Evolutionary conservation across 1,284 basidiomycete genomes (phyloP), one percentile per base, ranked within the genome.

Genomic region (Ceratobasidium sp.): DNA sequence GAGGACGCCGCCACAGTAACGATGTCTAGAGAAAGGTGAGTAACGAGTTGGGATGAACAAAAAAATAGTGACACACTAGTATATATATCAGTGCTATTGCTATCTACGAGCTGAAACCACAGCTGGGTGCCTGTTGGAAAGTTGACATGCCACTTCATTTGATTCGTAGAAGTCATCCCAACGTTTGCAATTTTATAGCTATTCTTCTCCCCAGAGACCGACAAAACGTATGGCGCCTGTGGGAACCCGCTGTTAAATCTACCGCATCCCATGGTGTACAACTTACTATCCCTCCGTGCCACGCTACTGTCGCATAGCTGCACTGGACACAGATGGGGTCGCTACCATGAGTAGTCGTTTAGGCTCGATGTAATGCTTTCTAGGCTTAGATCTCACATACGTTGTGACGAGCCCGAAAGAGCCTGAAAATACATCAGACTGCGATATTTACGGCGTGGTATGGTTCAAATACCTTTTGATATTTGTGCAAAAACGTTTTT

Each of bases 131-230:
- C 64, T 13, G 64, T 53, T 31, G 64, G 64, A 66, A 66, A 66
- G 64, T 66, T 66, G 31, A 66, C 64, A 24, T 66, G 64, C 64
- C 64, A 66, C 31, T 53, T 66, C 64, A 66, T 66, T 31, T 53
- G 64, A 31, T 22, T 66, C 8, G 46, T 53, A 13, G 41, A 49
- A 34, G 64, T 66, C 19, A n/a, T 53, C 49, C 64, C 64, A 19
- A 66, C 64, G 34, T 53, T 53, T 53, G 64, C 27, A 31, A 66
- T 24, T 48, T 66, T 51, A 22, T 66, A 66, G 64, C 48, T 53
- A 31, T 66, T 66, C 8, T 53, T 22, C 11, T 66, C 1, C 5
- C 64, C 64, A 39, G 64, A 66, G 31, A 66, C 64, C 5, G 64
- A 51, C 29, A 66, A 49, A 39, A 49, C 37, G 22, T 66, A 66